phyloP scores from a whole-genome alignment of 805 yeast genomes.

The Yarrowia sp. region DNA sequence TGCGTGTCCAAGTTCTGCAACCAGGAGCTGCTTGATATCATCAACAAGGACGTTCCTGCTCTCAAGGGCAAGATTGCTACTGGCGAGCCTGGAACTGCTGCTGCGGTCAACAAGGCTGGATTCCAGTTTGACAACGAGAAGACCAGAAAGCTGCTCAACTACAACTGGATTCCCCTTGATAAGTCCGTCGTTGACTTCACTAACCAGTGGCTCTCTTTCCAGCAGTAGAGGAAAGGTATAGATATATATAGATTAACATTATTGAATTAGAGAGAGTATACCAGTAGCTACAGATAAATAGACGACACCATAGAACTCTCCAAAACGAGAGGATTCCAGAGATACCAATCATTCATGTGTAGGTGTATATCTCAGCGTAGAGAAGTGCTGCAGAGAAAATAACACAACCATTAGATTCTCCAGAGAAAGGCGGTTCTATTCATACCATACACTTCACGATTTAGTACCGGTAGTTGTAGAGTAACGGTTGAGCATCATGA shows the following conservation, averaged over 20 bases:
- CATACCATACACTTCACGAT: no score
- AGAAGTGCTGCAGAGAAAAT: no score
- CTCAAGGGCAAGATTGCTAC: conserved; percentile 13
- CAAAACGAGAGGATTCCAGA: no score
- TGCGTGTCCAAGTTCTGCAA: conserved; percentile 30
- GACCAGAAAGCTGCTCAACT: background rate
- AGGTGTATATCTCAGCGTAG: no score
- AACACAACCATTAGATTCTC: no score
- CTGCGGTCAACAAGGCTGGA: background rate
- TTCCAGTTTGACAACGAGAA: background rate
- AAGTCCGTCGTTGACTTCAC: conserved; percentile 3
- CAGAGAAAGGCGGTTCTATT: no score
- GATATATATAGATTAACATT: background rate
- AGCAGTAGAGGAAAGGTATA: background rate
- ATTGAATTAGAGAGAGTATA: no score
- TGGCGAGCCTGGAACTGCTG: background rate
- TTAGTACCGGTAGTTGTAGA: no score
- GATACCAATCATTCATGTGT: no score
- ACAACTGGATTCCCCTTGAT: conserved; percentile 7
- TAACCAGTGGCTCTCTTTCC: conserved; percentile 5
- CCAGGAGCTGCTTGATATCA: conserved; percentile 30
- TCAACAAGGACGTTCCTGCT: conserved; percentile 24
- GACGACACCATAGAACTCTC: no score
- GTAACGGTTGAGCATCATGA: no score
- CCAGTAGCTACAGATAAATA: no score